Conservation (phyloP, 805 yeast species). For the Blastobotrys attinorum region DNA sequence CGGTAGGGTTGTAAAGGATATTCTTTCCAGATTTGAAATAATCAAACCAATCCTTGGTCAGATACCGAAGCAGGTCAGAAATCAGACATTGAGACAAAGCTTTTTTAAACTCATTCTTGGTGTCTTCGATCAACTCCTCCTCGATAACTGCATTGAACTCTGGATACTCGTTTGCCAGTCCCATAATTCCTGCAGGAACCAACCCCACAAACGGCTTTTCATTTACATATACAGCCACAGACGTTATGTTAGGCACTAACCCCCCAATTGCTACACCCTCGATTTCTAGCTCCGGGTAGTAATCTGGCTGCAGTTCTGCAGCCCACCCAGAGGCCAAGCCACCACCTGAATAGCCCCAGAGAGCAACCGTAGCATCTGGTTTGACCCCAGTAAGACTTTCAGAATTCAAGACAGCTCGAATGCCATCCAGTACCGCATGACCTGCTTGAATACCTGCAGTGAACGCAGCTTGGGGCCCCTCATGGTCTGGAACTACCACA, state of each 20-base stretch:
- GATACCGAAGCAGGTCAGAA: slow-evolving; percentile 10
- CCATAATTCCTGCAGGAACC: slow-evolving; percentile 21
- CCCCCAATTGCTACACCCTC: slow-evolving; percentile 26
- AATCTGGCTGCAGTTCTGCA: slow-evolving; percentile 20
- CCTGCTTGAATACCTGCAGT: slow-evolving; percentile 24
- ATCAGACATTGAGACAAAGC: slow-evolving; percentile 14
- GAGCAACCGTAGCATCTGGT: slow-evolving; percentile 45
- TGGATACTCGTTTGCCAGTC: slow-evolving; percentile 23
- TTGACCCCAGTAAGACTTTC: slow-evolving; percentile 29
- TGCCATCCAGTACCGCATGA: slow-evolving; percentile 21
- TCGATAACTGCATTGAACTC: slow-evolving; percentile 14
- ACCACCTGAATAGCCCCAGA: slow-evolving; percentile 72
- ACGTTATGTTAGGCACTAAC: slow-evolving; percentile 17
- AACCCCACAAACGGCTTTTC: slow-evolving; percentile 21
- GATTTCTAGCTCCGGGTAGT: slow-evolving; percentile 22
- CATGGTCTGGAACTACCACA: slow-evolving; percentile 23
- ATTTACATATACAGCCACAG: slow-evolving; percentile 14
- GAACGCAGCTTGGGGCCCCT: slow-evolving; percentile 24
- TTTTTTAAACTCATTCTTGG: slow-evolving; percentile 13
- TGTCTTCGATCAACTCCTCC: slow-evolving; percentile 2
- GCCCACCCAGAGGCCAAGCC: slow-evolving; percentile 63
- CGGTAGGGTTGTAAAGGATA: slow-evolving; percentile 10
- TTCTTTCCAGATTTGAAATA: slow-evolving; percentile 15
- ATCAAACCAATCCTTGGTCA: slow-evolving; percentile 14
- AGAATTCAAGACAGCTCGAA: slow-evolving; percentile 19